A percentile compares a stretch with the other conserved stretches of the same genome.
Conservation (phyloP, 176 grass and related monocot genomes). For the Carex kokanica region DNA sequence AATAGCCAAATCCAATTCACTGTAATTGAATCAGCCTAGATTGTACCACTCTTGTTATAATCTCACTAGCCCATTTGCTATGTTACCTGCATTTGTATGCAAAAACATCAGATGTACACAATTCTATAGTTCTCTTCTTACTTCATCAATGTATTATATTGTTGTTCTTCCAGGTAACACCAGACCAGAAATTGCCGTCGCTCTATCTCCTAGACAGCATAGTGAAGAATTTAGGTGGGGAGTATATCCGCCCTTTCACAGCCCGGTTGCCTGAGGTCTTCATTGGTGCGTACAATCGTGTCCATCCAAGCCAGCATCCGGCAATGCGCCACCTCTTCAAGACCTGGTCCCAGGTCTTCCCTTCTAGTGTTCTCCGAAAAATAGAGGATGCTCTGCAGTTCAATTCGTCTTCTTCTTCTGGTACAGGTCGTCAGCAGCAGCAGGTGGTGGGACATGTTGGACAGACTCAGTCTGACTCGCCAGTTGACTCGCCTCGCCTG, state of each 20-base stretch:
- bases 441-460: slow-evolving; percentile 24
- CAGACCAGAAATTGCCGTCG: slow-evolving; percentile 90
- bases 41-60: background rate
- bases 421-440: slow-evolving; percentile 28
- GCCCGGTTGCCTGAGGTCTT: slow-evolving; percentile 69
- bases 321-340: slow-evolving; percentile 85
- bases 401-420: slow-evolving; percentile 33
- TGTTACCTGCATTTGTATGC: background rate
- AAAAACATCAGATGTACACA: background rate
- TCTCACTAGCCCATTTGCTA: background rate
- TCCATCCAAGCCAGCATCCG: slow-evolving; percentile 61
- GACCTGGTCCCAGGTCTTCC: slow-evolving; percentile 87
- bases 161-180: slow-evolving; percentile 60
- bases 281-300: slow-evolving; percentile 70
- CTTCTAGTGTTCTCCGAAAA: slow-evolving; percentile 51
- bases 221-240: slow-evolving; percentile 91
- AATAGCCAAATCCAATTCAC: background rate
- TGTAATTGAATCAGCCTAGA: background rate
- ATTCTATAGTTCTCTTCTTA: slow-evolving; percentile 14
- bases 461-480: background rate
- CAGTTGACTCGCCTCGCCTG: slow-evolving; percentile 47
- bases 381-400: slow-evolving; percentile 91
- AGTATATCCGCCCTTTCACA: slow-evolving; percentile 75
- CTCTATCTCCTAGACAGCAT: slow-evolving; percentile 98
- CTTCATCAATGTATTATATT: background rate